Conservation (phyloP, 2,329 filamentous ascomycete species). For the Botrytis galanthina region DNA sequence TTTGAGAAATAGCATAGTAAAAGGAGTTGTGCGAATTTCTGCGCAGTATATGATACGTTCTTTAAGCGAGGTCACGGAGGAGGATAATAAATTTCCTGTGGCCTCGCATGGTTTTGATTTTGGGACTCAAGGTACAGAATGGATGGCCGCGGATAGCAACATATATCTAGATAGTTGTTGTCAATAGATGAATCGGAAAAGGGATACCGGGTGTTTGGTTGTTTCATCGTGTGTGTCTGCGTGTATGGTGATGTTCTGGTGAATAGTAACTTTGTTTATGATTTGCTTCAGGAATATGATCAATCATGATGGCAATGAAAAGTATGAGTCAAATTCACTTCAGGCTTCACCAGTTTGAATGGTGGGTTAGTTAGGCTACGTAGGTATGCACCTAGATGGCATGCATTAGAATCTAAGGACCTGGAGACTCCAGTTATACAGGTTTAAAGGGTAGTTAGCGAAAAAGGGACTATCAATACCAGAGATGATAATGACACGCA, state of each 20-base stretch:
- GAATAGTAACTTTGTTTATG: neutral
- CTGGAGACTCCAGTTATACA: neutral
- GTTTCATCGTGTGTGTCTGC: neutral
- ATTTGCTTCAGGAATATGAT: neutral
- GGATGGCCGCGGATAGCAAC: neutral
- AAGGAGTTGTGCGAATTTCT: conserved; percentile 13
- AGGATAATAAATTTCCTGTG: neutral
- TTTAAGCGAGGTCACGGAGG: neutral
- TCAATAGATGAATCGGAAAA: neutral
- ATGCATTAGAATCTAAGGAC: neutral
- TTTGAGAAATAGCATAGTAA: neutral
- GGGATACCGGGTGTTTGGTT: neutral
- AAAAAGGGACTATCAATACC: too few species aligned
- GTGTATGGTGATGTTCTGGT: neutral
- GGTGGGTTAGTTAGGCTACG: too few species aligned
- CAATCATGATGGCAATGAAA: too few species aligned
- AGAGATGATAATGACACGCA: too few species aligned
- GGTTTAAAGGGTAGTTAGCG: neutral
- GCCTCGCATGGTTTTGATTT: neutral
- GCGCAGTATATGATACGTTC: neutral
- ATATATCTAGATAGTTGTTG: neutral
- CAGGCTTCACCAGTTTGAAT: too few species aligned
- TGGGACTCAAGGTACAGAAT: neutral
- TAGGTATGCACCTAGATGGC: neutral
- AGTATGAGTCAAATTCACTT: neutral